These are phyloP conservation scores for Coix lacrymajobi DNA, from an alignment of 176 grass and related monocot species.

Conservation along the genomic window DNA sequence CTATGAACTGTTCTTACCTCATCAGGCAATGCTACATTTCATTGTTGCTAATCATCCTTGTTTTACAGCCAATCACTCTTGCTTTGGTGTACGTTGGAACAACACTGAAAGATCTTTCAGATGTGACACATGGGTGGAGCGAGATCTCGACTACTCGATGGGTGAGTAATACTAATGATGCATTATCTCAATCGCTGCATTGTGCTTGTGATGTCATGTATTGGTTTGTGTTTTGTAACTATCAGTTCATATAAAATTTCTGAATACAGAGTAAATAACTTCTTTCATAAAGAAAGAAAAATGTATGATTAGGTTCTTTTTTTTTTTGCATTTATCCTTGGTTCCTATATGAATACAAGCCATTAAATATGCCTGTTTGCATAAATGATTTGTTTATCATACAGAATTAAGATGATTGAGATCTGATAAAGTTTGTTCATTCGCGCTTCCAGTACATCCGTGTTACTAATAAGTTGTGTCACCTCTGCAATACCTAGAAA, in stretches of 20 bases:
- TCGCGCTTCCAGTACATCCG: not conserved
- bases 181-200: slow-evolving; percentile 11
- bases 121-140: slow-evolving; percentile 98
- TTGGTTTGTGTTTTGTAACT: not conserved
- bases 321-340: not conserved
- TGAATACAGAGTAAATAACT: not conserved
- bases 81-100: slow-evolving; percentile 96
- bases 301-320: not conserved
- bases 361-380: not conserved
- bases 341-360: not conserved
- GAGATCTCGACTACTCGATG: slow-evolving; percentile 89
- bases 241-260: not conserved
- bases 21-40: not conserved
- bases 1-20: not conserved
- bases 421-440: not conserved
- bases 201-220: not conserved
- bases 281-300: slow-evolving; percentile 7
- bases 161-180: slow-evolving; percentile 48
- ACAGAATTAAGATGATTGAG: not conserved
- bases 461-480: not conserved
- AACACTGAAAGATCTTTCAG: slow-evolving; percentile 96
- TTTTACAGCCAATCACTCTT: slow-evolving; percentile 85
- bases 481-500: not conserved
- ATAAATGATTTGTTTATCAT: not conserved
- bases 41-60: slow-evolving; percentile 22